These are phyloP conservation scores for Turnera subulata DNA, from an alignment of 345 rosid species.

Conservation along the genomic window DNA sequence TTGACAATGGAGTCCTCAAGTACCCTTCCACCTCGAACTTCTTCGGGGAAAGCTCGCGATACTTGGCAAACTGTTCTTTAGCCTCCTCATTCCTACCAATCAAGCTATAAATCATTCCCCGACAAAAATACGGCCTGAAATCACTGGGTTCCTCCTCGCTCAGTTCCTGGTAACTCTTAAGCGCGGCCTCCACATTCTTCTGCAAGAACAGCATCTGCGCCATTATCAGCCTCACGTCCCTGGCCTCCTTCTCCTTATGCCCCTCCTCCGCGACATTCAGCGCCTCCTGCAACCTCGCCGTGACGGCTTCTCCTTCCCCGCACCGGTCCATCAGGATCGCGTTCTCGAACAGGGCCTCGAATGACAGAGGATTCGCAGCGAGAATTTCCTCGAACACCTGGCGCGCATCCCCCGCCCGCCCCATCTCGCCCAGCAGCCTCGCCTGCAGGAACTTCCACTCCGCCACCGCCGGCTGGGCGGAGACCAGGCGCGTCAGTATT, in stretches of 20 bases:
- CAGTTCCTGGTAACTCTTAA: conserved; percentile 63
- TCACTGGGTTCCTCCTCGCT: conserved; percentile 71
- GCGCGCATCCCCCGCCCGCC: conserved; percentile 60
- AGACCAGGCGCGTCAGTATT: conserved; percentile 40
- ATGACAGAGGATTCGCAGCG: conserved; percentile 55
- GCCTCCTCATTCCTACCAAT: conserved; percentile 76
- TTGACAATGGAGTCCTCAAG: conserved; percentile 63
- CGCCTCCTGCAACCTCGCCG: conserved; percentile 70
- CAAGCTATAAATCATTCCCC: conserved; percentile 78
- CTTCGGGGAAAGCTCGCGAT: conserved; percentile 66
- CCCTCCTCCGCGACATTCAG: conserved; percentile 53
- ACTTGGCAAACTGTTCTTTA: conserved; percentile 70
- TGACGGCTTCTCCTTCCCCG: conserved; percentile 73
- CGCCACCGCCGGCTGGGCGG: conserved; percentile 50
- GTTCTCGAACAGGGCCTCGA: conserved; percentile 90
- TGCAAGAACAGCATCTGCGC: conserved; percentile 81
- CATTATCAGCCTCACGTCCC: conserved; percentile 81
- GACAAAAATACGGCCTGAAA: conserved; percentile 75
- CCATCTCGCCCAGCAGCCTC: conserved; percentile 52
- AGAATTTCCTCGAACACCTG: conserved; percentile 83
- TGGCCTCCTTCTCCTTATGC: conserved; percentile 56
- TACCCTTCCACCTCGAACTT: conserved; percentile 76
- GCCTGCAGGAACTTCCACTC: conserved; percentile 84
- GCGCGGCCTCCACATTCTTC: conserved; percentile 76
- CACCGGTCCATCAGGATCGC: conserved; percentile 73